phyloP scores from a whole-genome alignment of 768 basidiomycete genomes.

The Macrolepiota albuminosa region DNA sequence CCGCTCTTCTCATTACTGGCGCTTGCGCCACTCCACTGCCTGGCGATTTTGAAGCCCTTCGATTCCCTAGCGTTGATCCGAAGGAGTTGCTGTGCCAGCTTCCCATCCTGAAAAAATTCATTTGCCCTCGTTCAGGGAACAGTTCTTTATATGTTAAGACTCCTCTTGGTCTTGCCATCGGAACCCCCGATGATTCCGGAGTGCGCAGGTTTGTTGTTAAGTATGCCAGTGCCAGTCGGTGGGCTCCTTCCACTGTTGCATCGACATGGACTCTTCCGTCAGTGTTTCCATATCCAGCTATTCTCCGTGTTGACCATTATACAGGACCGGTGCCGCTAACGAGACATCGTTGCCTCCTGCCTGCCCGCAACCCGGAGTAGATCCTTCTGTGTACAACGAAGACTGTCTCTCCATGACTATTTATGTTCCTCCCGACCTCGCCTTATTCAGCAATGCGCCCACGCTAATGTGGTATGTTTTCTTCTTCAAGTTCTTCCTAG shows the following conservation, averaged over 20 bases:
- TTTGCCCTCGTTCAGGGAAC: constrained; percentile 36
- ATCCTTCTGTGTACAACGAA: constrained; percentile 53
- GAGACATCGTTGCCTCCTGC: constrained; percentile 55
- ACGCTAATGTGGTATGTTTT: constrained; percentile 56
- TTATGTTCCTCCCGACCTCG: constrained; percentile 53
- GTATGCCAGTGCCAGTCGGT: constrained; percentile 62
- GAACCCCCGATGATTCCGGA: constrained; percentile 42
- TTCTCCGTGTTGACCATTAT: constrained; percentile 1
- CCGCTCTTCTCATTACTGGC: constrained; percentile 25
- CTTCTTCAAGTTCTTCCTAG: background rate
- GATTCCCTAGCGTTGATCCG: constrained; percentile 32
- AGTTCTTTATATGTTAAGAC: constrained; percentile 31
- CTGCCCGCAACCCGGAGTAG: constrained; percentile 62
- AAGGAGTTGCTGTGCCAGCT: constrained; percentile 42
- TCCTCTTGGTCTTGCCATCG: constrained; percentile 51
- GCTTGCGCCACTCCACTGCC: constrained; percentile 26
- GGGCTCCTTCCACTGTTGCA: constrained; percentile 50
- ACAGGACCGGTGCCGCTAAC: constrained; percentile 48
- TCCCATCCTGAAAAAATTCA: constrained; percentile 34
- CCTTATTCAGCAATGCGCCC: constrained; percentile 32
- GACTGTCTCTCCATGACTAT: constrained; percentile 81
- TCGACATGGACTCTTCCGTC: constrained; percentile 63
- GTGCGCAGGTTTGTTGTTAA: constrained; percentile 58
- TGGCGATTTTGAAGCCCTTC: constrained; percentile 14
- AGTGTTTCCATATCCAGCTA: constrained; percentile 19